Evolutionary conservation across 306 rosid species (phyloP), one percentile per base, ranked within the genome.

Genomic region (Biancaea sappan): DNA sequence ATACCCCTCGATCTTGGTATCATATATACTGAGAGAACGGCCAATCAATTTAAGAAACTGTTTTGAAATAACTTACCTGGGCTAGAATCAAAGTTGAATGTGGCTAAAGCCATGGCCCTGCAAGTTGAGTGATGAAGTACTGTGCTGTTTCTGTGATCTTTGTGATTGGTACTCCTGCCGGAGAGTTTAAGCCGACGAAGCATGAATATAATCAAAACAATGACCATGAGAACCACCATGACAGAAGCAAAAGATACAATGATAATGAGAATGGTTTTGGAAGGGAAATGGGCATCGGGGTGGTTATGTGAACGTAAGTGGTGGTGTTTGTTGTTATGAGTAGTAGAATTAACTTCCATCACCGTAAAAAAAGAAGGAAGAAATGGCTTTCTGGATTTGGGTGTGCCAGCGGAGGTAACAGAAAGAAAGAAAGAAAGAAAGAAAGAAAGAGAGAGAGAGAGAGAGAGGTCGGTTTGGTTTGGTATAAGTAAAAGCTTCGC

Each of bases 281-380:
- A 86, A 40, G 89, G 84, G 68, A 90, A 73, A 67, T 62, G 61
- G 65, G 10, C 72, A 75, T 82, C 84, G 69, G 9, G 44, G 66
- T 80, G 86, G 67, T 38, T 29, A 1, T 81, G 69, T 51, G 84
- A 60, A 71, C 79, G 71, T 14, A 86, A 69, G 71, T 38, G 61
- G 69, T 64, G 72, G 25, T 68, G 81, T 12, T 56, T 72, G 66
- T 74, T 74, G 43, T 79, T 53, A 5, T 79, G 82, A 85, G 74
- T 82, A 9, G 68, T 72, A 24, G 28, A 50, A 79, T 81, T 84
- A 69, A 71, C 81, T 76, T 92, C 97, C 99, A 95, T 95, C 12
- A 11, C 2, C 50, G 77, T 79, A 76, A 77, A 72, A 71, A 73
- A 77, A 38, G 41, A 47, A 1, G 43, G 18, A 41, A 71, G 51